Percentiles rank a stretch among this genome's conserved stretches.
Conservation (phyloP, 768 basidiomycete species). For the Trametes cingulata region DNA sequence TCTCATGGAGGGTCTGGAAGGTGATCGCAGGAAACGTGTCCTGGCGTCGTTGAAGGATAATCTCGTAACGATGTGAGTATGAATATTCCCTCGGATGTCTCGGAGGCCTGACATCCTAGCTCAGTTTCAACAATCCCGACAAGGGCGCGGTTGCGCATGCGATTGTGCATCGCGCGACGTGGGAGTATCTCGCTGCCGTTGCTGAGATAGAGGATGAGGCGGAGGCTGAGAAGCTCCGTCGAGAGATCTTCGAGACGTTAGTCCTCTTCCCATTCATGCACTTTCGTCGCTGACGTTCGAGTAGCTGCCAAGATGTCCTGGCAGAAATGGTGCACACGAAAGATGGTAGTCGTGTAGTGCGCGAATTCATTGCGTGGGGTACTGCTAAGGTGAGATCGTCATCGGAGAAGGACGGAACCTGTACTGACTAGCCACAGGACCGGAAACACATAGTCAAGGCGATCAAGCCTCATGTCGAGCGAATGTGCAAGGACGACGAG, state of each 20-base stretch:
- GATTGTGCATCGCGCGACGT: slow-evolving; percentile 82
- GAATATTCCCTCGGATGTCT: neutral
- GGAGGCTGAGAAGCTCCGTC: slow-evolving; percentile 71
- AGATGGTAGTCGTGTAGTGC: slow-evolving; percentile 83
- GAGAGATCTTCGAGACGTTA: slow-evolving; percentile 82
- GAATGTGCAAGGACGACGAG: slow-evolving; percentile 87
- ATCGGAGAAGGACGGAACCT: neutral
- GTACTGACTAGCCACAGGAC: slow-evolving; percentile 48
- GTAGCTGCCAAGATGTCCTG: slow-evolving; percentile 78
- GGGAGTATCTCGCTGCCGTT: slow-evolving; percentile 78
- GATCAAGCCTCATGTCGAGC: slow-evolving; percentile 85
- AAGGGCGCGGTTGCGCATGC: slow-evolving; percentile 87
- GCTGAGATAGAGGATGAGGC: slow-evolving; percentile 56
- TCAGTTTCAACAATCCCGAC: slow-evolving; percentile 88
- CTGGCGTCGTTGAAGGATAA: slow-evolving; percentile 72
- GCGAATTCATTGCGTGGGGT: slow-evolving; percentile 82
- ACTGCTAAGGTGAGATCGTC: slow-evolving; percentile 65
- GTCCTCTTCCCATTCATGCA: slow-evolving; percentile 15
- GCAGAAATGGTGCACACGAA: slow-evolving; percentile 95
- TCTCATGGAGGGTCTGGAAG: slow-evolving; percentile 62
- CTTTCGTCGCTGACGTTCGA: neutral
- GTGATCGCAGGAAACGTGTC: slow-evolving; percentile 66
- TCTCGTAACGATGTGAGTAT: slow-evolving; percentile 68
- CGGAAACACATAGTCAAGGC: slow-evolving; percentile 89
- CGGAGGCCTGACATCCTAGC: neutral